Conservation (phyloP, 2,329 filamentous ascomycete species). For the Colletotrichum theobromicola region DNA sequence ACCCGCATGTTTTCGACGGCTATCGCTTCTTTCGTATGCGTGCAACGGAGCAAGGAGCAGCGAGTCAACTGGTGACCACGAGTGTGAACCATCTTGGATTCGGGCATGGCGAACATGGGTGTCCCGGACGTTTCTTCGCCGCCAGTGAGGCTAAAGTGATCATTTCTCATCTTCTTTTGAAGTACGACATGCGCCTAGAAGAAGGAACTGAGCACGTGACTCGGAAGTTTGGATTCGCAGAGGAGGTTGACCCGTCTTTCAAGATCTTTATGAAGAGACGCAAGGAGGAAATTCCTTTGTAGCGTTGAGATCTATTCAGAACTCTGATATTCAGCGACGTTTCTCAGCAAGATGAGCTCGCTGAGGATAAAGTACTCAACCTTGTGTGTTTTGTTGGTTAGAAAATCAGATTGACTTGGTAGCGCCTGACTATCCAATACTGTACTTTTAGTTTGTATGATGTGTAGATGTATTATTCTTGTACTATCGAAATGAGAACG, state of each 20-base stretch:
- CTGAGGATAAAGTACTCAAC: background rate
- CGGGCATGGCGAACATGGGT: constrained; percentile 39
- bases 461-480: background rate
- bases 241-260: background rate
- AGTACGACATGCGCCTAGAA: constrained; percentile 28
- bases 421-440: background rate
- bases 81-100: constrained; percentile 33
- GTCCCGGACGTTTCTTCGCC: constrained; percentile 42
- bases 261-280: background rate
- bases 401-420: background rate
- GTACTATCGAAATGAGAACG: background rate
- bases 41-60: background rate
- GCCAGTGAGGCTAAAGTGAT: constrained; percentile 38
- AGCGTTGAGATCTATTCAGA: background rate
- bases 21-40: constrained; percentile 21
- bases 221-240: background rate
- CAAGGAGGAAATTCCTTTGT: background rate
- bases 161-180: constrained; percentile 25
- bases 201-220: background rate
- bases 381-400: background rate
- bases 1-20: constrained; percentile 24
- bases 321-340: background rate
- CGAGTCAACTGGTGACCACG: constrained; percentile 31
- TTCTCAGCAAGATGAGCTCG: background rate
- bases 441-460: background rate